Base-by-base conservation (phyloP, 2,329 filamentous ascomycete species). In the Cordyceps farinosa region DNA sequence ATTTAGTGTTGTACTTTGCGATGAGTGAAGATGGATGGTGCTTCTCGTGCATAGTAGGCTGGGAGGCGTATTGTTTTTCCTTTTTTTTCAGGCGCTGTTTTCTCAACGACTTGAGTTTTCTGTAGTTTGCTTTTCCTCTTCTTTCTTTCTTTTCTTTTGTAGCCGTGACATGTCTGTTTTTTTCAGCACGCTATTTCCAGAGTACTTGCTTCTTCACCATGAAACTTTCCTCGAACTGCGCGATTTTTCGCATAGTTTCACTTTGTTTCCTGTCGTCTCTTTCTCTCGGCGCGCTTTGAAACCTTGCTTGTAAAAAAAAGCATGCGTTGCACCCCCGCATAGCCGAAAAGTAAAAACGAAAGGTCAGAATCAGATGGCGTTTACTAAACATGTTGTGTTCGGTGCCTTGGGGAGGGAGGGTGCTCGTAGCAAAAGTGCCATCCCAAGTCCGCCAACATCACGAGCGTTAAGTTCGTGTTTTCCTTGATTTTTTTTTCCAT, bases 381-480 rank as follows among this genome's bases (percentile, higher is more conserved):
- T 48, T 36, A 22, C n/a, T 34, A 59, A 45, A 40, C 56, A 50
- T 30, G 32, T 32, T 29, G 27, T 22, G 17, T 40, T n/a, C 34
- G 10, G 6, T n/a, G 34, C 34, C 7, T 30, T 50, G 32, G 22
- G 45, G 34, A 50, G 57, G 57, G 57, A 60, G 57, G 57, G 57
- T 60, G 57, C 47, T 13, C 3, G 27, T 60, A 52, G 29, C 57
- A 60, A 52, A 22, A 36, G 22, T 51, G 45, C 34, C 45, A 60
- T 50, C 57, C 29, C 27, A 51, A 51, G 47, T 36, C 11, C 45
- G 5, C 22, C 22, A 22, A 22, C 55, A 48, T 58, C 44, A 11
- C 52, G n/a, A 47, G 27, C 42, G 9, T 47, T 38, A n/a, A 57
- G 54, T 40, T 45, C 30, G 17, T 36, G 42, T 47, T 22, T 22